Conservation (phyloP, 768 basidiomycete species). For the Lactarius sp. region DNA sequence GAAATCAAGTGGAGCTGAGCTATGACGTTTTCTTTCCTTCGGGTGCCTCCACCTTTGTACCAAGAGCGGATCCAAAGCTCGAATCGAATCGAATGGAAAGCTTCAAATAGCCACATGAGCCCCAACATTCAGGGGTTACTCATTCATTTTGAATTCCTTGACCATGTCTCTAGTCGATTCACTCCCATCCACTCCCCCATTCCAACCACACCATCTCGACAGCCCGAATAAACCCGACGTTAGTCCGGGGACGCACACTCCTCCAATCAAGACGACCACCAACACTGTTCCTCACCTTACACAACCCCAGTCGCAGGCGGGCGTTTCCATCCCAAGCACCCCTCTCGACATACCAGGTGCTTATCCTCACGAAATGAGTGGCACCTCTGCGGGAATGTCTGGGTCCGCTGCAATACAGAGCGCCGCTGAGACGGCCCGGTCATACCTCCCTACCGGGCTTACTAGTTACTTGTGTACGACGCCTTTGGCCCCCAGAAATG, state of each 20-base stretch:
- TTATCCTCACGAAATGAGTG: conserved; percentile 11
- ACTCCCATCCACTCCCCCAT: background rate
- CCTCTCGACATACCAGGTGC: conserved; percentile 16
- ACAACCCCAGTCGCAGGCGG: background rate
- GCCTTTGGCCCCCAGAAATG: background rate
- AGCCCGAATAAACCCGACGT: background rate
- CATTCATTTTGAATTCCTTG: conserved; percentile 6
- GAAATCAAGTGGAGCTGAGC: conserved; percentile 13
- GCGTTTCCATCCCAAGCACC: conserved; percentile 10
- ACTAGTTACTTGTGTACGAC: conserved; percentile 6
- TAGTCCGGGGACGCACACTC: background rate
- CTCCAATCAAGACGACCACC: conserved; percentile 20
- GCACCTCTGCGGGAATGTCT: background rate
- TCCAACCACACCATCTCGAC: background rate
- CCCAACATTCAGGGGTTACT: conserved; percentile 11
- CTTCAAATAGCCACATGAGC: conserved; percentile 15
- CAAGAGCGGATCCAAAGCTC: conserved; percentile 13
- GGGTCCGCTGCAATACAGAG: background rate
- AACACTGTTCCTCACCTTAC: background rate
- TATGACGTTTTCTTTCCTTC: background rate
- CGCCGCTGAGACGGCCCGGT: background rate
- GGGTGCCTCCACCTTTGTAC: background rate
- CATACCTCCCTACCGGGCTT: background rate
- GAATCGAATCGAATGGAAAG: background rate
- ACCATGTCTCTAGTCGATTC: conserved; percentile 6